Evolutionary conservation across 768 basidiomycete species (phyloP).

Genomic region (Suillus alpinus): DNA sequence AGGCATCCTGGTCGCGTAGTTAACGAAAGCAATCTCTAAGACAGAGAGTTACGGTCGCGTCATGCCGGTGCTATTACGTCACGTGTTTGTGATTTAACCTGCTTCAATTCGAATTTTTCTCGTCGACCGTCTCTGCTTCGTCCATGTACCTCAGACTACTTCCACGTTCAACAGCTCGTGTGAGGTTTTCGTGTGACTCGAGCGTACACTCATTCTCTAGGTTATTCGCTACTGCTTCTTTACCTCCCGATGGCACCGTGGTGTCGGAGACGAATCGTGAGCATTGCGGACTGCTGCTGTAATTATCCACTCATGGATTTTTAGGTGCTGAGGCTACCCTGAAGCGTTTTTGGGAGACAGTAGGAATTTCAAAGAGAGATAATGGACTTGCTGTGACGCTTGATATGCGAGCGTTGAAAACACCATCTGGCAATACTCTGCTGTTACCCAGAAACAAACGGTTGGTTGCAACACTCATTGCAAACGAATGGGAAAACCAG

Average conservation of each 20-base stretch:
- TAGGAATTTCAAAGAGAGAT: slow-evolving; percentile 63
- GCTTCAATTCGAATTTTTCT: background rate
- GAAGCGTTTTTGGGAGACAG: slow-evolving; percentile 93
- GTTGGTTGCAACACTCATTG: slow-evolving; percentile 80
- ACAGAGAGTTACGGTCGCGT: slow-evolving; percentile 14
- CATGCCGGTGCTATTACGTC: slow-evolving; percentile 18
- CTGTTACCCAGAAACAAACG: slow-evolving; percentile 66
- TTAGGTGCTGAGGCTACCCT: slow-evolving; percentile 83
- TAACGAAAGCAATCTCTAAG: background rate
- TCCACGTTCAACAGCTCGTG: background rate
- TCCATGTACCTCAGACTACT: background rate
- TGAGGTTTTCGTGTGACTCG: background rate
- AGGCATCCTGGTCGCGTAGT: background rate
- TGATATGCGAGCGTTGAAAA: slow-evolving; percentile 83
- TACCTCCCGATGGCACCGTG: slow-evolving; percentile 39
- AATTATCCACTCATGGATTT: slow-evolving; percentile 8
- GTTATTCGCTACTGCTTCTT: slow-evolving; percentile 10
- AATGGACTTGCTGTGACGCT: slow-evolving; percentile 63
- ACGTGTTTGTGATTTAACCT: slow-evolving; percentile 20
- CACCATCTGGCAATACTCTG: slow-evolving; percentile 78
- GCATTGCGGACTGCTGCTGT: slow-evolving; percentile 10
- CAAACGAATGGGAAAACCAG: slow-evolving; percentile 97
- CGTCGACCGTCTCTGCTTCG: background rate
- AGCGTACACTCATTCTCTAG: background rate
- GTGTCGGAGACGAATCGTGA: slow-evolving; percentile 66